Percentiles rank a stretch among this genome's conserved stretches.
Evolutionary conservation across 148 eudicot genomes (phyloP).

Genomic region (Cornus controversa): DNA sequence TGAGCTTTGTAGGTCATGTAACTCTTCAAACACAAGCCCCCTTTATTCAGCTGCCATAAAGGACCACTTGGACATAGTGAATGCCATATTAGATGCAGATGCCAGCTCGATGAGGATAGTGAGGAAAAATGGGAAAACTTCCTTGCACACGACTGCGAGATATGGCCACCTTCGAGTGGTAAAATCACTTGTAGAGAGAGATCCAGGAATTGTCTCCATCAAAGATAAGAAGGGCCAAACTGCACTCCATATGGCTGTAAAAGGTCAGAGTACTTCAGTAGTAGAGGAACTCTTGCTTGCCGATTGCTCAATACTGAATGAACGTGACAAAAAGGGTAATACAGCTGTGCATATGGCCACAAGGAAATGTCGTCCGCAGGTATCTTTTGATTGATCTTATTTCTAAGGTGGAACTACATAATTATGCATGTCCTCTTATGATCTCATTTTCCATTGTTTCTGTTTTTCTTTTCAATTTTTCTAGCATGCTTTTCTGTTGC

Average conservation of each 20-base stretch:
- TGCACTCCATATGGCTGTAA: slow-evolving; percentile 93
- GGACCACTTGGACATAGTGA: slow-evolving; percentile 73
- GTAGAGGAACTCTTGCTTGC: slow-evolving; percentile 73
- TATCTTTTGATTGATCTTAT: slow-evolving; percentile 17
- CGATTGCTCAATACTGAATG: slow-evolving; percentile 68
- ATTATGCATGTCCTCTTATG: background rate
- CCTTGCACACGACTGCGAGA: slow-evolving; percentile 75
- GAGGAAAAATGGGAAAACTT: slow-evolving; percentile 88
- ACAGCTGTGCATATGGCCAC: slow-evolving; percentile 86
- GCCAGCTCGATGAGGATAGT: slow-evolving; percentile 49
- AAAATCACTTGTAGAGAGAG: slow-evolving; percentile 55
- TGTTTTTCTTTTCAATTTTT: too few species aligned
- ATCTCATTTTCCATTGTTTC: background rate
- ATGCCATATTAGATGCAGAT: slow-evolving; percentile 69
- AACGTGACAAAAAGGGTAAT: slow-evolving; percentile 90
- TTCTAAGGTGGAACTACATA: background rate
- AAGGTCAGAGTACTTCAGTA: slow-evolving; percentile 72
- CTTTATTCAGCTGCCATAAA: slow-evolving; percentile 80
- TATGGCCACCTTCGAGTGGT: slow-evolving; percentile 65
- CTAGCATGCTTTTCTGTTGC: too few species aligned
- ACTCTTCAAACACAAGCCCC: slow-evolving; percentile 77
- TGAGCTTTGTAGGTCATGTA: slow-evolving; percentile 62
- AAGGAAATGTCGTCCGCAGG: slow-evolving; percentile 80
- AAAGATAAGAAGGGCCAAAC: slow-evolving; percentile 95
- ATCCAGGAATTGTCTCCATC: slow-evolving; percentile 60